These are phyloP conservation scores for Chlamydomonas incerta DNA, from an alignment of 139 green algal species.

Conservation along the genomic window DNA sequence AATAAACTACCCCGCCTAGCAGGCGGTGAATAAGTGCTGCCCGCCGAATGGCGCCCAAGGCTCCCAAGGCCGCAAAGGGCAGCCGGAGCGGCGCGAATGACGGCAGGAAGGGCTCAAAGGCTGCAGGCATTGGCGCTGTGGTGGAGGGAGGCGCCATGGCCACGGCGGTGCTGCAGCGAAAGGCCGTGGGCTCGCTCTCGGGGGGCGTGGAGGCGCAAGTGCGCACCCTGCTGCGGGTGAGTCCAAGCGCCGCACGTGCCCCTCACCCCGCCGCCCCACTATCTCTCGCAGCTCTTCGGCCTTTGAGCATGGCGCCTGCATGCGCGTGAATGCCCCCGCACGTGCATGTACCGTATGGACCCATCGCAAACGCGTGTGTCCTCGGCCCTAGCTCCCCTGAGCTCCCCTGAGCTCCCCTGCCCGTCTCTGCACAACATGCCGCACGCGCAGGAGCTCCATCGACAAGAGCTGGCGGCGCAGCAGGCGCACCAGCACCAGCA, in stretches of 20 bases:
- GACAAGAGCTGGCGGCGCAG: not conserved
- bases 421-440: no score
- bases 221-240: conserved; percentile 29
- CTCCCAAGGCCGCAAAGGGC: not conserved
- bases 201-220: conserved; percentile 34
- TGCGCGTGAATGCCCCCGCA: no score
- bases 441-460: not conserved
- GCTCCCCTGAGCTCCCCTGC: no score
- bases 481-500: not conserved
- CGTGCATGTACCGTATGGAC: no score
- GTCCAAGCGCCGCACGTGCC: not conserved
- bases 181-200: not conserved
- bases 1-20: no score
- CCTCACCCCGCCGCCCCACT: no score
- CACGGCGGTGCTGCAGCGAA: conserved; percentile 27
- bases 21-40: no score
- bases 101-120: not conserved
- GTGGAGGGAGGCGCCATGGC: conserved; percentile 36
- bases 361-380: no score
- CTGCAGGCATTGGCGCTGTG: not conserved
- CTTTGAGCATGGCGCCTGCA: no score
- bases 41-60: conserved; percentile 11
- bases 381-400: no score
- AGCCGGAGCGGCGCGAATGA: not conserved
- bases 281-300: no score